phyloP scores from a whole-genome alignment of 768 basidiomycete genomes.

The Boletus fagicola region DNA sequence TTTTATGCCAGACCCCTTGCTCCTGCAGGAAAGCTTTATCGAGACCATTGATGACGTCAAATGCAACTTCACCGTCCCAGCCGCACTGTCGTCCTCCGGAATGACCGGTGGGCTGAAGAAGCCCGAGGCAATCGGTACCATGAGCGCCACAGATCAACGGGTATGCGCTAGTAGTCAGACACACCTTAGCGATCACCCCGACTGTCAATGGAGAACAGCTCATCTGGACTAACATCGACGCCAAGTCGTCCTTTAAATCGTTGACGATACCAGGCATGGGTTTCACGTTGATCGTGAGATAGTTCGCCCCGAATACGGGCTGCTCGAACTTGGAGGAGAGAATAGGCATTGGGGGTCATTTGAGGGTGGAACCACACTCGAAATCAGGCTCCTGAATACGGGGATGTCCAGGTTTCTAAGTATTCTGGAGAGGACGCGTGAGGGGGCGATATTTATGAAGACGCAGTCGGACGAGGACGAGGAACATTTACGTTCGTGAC shows the following conservation, averaged over 20 bases:
- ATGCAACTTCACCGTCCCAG: slow-evolving; percentile 55
- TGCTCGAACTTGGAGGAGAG: too few species aligned
- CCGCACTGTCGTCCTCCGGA: slow-evolving; percentile 45
- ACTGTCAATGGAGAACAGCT: slow-evolving; percentile 55
- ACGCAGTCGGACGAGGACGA: slow-evolving; percentile 44
- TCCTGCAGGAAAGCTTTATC: slow-evolving; percentile 62
- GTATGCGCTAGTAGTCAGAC: slow-evolving; percentile 40
- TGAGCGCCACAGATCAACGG: slow-evolving; percentile 70
- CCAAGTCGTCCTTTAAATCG: slow-evolving; percentile 39
- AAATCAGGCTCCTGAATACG: slow-evolving; percentile 65
- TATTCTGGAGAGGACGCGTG: slow-evolving; percentile 72
- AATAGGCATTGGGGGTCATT: too few species aligned
- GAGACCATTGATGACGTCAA: slow-evolving; percentile 60
- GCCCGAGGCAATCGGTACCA: slow-evolving; percentile 55
- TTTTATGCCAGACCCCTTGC: slow-evolving; percentile 54
- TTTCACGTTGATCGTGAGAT: too few species aligned
- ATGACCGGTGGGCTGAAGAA: slow-evolving; percentile 56
- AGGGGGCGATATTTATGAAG: slow-evolving; percentile 73
- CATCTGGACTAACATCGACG: slow-evolving; percentile 50
- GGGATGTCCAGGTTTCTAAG: slow-evolving; percentile 74
- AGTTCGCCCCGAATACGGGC: too few species aligned
- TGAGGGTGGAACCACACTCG: slow-evolving; percentile 60
- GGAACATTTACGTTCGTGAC: slow-evolving; percentile 31
- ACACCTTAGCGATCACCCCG: slow-evolving; percentile 5
- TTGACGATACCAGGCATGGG: slow-evolving; percentile 56